Conservation (phyloP, 139 green algal species). For the Mesotaenium endlicherianum region DNA sequence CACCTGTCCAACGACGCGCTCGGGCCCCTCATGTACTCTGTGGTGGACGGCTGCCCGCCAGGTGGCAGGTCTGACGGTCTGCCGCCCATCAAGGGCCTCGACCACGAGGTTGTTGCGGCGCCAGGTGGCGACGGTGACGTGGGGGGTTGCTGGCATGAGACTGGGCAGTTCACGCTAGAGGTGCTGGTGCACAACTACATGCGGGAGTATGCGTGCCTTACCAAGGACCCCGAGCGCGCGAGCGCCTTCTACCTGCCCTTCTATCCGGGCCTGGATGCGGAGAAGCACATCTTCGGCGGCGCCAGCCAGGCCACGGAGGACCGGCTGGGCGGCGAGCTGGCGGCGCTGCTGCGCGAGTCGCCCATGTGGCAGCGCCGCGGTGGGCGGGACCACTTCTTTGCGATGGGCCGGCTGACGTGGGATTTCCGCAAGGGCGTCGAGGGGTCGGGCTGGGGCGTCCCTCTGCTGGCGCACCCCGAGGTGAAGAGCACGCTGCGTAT, state of each 20-base stretch:
- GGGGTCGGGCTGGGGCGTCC: not conserved
- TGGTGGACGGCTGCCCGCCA: too few species aligned
- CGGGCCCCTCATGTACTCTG: too few species aligned
- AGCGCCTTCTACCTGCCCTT: slow-evolving; percentile 8
- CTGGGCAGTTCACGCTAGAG: slow-evolving; percentile 16
- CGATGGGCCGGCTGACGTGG: not conserved
- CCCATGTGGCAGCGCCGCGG: slow-evolving; percentile 1
- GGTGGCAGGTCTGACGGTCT: too few species aligned
- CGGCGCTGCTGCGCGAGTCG: not conserved
- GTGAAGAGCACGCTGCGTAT: too few species aligned
- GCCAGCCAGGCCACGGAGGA: not conserved
- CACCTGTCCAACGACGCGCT: too few species aligned
- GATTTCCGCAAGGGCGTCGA: not conserved
- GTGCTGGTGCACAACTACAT: slow-evolving; percentile 4
- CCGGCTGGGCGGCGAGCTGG: not conserved
- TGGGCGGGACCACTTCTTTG: slow-evolving; percentile 13
- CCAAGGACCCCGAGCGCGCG: not conserved
- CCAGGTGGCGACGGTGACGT: too few species aligned
- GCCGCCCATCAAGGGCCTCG: too few species aligned
- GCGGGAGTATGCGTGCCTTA: slow-evolving; percentile 14
- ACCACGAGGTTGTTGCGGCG: too few species aligned
- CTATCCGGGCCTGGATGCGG: not conserved
- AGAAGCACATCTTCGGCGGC: not conserved
- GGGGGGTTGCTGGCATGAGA: slow-evolving; percentile 35
- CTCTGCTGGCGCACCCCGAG: not conserved